Evolutionary conservation across 75 land plant genomes (phyloP).

Genomic region (Pinus taeda): DNA sequence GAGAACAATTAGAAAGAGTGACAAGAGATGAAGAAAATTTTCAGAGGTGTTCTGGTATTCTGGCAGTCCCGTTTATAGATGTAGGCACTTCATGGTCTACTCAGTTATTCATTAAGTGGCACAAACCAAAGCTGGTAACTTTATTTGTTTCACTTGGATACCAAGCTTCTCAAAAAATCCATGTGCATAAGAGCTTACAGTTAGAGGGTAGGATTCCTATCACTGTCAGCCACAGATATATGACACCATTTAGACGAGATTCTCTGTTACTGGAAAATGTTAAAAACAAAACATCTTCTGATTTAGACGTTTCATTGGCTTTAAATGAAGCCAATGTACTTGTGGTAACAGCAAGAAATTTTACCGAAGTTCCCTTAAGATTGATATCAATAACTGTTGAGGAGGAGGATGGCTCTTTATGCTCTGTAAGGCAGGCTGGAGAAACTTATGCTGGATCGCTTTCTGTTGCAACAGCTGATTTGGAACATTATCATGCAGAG

Average conservation of each 20-base stretch:
- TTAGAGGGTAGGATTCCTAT: constrained; percentile 76
- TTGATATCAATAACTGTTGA: constrained; percentile 54
- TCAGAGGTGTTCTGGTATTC: constrained; percentile 66
- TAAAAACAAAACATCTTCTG: constrained; percentile 15
- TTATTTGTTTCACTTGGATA: constrained; percentile 83
- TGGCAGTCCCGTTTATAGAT: constrained; percentile 60
- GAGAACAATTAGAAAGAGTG: constrained; percentile 20
- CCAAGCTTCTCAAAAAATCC: constrained; percentile 32
- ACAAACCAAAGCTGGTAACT: constrained; percentile 75
- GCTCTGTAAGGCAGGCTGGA: constrained; percentile 16
- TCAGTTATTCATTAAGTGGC: constrained; percentile 74
- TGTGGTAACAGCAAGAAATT: constrained; percentile 58
- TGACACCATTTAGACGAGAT: constrained; percentile 82
- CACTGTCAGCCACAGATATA: constrained; percentile 45
- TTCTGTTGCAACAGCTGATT: neutral
- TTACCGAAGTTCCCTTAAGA: constrained; percentile 59
- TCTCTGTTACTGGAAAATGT: constrained; percentile 64
- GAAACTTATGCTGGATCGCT: neutral
- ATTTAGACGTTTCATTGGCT: constrained; percentile 39
- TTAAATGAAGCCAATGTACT: constrained; percentile 67
- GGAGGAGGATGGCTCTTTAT: constrained; percentile 32
- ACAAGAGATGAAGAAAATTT: constrained; percentile 28
- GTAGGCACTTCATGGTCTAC: constrained; percentile 71
- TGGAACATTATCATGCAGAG: neutral
- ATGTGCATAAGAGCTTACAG: constrained; percentile 79